Base-by-base conservation (phyloP, 805 yeast species). In the Brettanomyces anomalus region DNA sequence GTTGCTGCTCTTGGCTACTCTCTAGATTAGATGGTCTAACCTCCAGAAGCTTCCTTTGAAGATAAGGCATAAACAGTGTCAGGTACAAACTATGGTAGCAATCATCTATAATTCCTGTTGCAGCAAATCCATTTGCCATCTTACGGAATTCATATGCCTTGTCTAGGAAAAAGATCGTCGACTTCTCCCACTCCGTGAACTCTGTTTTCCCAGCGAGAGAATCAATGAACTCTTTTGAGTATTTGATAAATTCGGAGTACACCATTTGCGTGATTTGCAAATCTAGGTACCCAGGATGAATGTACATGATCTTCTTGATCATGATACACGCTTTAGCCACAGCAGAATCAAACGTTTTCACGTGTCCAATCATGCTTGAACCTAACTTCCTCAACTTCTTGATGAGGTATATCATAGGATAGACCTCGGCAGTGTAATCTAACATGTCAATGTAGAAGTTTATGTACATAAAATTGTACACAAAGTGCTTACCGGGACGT, bases 401-500 rank as follows among this genome's bases (percentile, higher is more conserved):
- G 10, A 81, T 71, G 55, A 89, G 70, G 5, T 68, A 61, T 2
- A 79, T 67, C 48, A 93, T 63, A 0, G 78, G 67, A 14, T 72
- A 72, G 37, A 82, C 66, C 51, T 87, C 90, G 8, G 68, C 62
- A 7, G 73, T 66, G 20, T 66, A 60, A 30, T 69, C 64, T 19
- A 85, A 59, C 19, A 89, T 54, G 18, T 72, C 73, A 38, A 83
- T 71, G 51, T 71, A 80, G 54, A 81, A 83, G 38, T 65, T 58
- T 18, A 85, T 74, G 55, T 93, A 90, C 42, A 79, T 76, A 49
- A 69, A 72, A 28, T 82, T 81, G 61, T 83, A 87, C 10, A 77
- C 77, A 57, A 88, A 90, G 61, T 90, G 96, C 51, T 85, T 86
- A 0, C 99, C 99, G 0, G 97, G 93, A 17, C 94, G 64, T 58